phyloP scores from a whole-genome alignment of 345 rosid species.

The Eucalyptus curtisii region DNA sequence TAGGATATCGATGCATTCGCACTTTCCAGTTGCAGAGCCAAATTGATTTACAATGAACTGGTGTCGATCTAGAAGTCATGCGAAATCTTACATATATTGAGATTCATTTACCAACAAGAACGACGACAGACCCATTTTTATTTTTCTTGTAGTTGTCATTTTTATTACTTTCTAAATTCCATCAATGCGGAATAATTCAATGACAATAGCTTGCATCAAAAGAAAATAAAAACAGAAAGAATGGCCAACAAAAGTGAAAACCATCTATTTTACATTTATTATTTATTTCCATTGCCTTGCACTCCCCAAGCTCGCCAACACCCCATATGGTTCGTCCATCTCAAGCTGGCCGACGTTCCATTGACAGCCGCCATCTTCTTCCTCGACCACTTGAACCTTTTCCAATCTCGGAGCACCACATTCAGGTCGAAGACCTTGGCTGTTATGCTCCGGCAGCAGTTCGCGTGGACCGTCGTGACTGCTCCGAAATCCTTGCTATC shows the following conservation, averaged over 20 bases:
- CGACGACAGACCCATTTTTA: background rate
- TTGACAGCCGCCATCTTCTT: background rate
- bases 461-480: constrained; percentile 27
- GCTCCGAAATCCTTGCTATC: constrained; percentile 7
- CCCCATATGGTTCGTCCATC: background rate
- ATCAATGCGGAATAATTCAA: background rate
- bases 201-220: background rate
- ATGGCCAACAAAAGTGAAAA: background rate
- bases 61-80: background rate
- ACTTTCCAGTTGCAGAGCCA: background rate
- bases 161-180: background rate
- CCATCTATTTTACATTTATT: background rate
- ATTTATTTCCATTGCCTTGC: background rate
- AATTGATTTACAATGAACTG: background rate
- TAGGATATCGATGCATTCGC: background rate
- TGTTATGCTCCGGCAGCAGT: constrained; percentile 27
- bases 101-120: background rate
- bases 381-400: background rate
- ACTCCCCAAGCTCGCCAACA: background rate
- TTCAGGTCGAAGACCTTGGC: constrained; percentile 20
- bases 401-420: constrained; percentile 17
- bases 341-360: background rate
- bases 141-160: background rate
- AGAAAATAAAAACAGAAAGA: background rate
- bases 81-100: background rate